These are phyloP conservation scores for Exserohilum turcica DNA, from an alignment of 2,329 filamentous ascomycete genomes.

Conservation along the genomic window DNA sequence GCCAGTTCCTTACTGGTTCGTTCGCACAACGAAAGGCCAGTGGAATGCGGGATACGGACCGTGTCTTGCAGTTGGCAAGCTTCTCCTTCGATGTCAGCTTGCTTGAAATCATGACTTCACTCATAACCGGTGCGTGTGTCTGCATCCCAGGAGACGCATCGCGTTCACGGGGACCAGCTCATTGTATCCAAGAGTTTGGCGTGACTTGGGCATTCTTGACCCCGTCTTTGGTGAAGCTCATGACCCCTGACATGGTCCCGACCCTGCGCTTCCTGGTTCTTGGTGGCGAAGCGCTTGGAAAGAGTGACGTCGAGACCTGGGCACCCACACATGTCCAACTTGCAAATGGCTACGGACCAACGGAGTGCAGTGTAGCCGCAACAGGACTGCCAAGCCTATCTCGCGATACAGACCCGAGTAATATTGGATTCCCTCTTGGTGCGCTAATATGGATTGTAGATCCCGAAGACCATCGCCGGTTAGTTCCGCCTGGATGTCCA, in stretches of 20 bases:
- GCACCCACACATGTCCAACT: slow-evolving; percentile 1
- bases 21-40: slow-evolving; percentile 1
- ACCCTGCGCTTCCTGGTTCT: slow-evolving; percentile 46
- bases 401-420: slow-evolving; percentile 16
- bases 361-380: slow-evolving; percentile 16
- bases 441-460: slow-evolving; percentile 9
- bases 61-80: slow-evolving; percentile 57
- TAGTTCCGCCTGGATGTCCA: slow-evolving; percentile 13
- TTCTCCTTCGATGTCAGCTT: slow-evolving; percentile 52
- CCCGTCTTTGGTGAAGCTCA: slow-evolving; percentile 39
- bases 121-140: slow-evolving; percentile 52
- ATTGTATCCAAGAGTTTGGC: slow-evolving; percentile 35
- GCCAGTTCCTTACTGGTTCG: slow-evolving; percentile 1
- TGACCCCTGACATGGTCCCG: slow-evolving; percentile 43
- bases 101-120: slow-evolving; percentile 50
- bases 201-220: slow-evolving; percentile 52
- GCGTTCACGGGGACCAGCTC: slow-evolving; percentile 49
- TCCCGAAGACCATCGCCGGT: slow-evolving; percentile 1
- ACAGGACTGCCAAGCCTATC: slow-evolving; percentile 9
- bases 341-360: slow-evolving; percentile 18
- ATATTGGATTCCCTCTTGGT: slow-evolving; percentile 1
- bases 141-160: slow-evolving; percentile 54
- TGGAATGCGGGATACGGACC: slow-evolving; percentile 19
- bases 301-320: slow-evolving; percentile 49
- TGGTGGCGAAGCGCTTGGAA: slow-evolving; percentile 47